A percentile compares a stretch with the other conserved stretches of the same genome.
Conservation (phyloP, 1,284 basidiomycete species). For the Ceratobasidium sp. region DNA sequence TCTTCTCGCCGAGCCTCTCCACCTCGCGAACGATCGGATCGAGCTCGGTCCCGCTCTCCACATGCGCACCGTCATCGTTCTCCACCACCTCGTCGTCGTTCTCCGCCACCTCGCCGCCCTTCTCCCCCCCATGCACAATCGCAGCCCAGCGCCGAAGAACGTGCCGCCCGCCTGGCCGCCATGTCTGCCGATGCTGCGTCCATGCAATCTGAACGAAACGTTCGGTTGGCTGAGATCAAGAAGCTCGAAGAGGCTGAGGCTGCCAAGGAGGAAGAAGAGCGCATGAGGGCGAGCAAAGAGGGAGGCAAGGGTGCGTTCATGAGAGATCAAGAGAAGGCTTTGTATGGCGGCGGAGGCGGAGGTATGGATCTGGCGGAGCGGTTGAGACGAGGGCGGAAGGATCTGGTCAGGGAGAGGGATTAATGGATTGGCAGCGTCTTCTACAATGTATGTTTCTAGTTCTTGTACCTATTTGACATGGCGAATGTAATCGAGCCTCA, state of each 20-base stretch:
- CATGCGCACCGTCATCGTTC: not conserved
- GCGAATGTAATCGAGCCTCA: not conserved
- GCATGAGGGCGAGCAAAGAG: conserved; percentile 61
- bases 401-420: conserved; percentile 72
- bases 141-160: conserved; percentile 63
- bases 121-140: conserved; percentile 55
- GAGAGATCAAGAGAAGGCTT: conserved; percentile 79
- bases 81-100: conserved; percentile 53
- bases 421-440: conserved; percentile 47
- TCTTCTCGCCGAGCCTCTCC: conserved; percentile 26
- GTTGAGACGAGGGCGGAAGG: conserved; percentile 75
- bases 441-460: not conserved
- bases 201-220: conserved; percentile 76
- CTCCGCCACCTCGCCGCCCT: conserved; percentile 57
- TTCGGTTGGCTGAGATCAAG: conserved; percentile 72
- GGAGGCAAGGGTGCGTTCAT: conserved; percentile 81
- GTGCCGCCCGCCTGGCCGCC: conserved; percentile 86
- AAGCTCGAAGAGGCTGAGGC: conserved; percentile 80
- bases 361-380: conserved; percentile 81
- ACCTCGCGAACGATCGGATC: conserved; percentile 54
- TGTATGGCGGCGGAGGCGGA: conserved; percentile 70
- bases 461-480: not conserved
- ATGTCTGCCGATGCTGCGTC: conserved; percentile 82
- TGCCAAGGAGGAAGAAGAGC: conserved; percentile 72
- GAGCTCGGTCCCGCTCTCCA: conserved; percentile 59